phyloP scores from a whole-genome alignment of 768 basidiomycete genomes.

The Suillus brevipes region DNA sequence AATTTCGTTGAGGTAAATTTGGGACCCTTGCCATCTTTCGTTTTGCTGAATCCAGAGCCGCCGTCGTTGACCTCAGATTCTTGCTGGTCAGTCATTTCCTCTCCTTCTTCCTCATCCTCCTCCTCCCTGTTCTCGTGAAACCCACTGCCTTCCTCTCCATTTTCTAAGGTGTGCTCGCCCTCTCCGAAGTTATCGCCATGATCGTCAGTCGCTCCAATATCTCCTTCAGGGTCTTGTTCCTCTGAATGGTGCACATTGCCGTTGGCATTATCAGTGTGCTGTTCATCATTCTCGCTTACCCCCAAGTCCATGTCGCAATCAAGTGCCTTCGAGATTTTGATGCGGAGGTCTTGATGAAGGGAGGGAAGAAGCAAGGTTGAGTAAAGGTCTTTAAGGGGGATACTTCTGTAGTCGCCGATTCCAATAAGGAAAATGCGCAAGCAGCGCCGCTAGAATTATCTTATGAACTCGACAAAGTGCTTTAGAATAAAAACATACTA shows the following conservation, averaged over 20 bases:
- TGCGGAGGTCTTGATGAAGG: not conserved
- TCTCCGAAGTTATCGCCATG: not conserved
- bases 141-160: not conserved
- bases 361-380: not conserved
- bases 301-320: not conserved
- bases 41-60: not conserved
- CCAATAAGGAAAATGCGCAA: not conserved
- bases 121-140: not conserved
- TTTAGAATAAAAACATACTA: constrained; percentile 1
- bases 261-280: not conserved
- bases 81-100: not conserved
- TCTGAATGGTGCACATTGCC: not conserved
- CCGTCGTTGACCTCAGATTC: not conserved
- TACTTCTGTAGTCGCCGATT: not conserved
- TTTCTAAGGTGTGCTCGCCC: not conserved
- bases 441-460: not conserved
- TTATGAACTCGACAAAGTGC: not conserved
- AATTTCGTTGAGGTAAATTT: not conserved
- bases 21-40: not conserved
- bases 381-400: not conserved
- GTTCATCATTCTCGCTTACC: not conserved
- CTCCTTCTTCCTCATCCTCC: not conserved
- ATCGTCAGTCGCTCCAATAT: not conserved
- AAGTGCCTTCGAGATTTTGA: not conserved
- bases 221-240: not conserved